Base-by-base conservation (phyloP, 2,329 filamentous ascomycete genomes). In the Arthrinium phaeospermum region DNA sequence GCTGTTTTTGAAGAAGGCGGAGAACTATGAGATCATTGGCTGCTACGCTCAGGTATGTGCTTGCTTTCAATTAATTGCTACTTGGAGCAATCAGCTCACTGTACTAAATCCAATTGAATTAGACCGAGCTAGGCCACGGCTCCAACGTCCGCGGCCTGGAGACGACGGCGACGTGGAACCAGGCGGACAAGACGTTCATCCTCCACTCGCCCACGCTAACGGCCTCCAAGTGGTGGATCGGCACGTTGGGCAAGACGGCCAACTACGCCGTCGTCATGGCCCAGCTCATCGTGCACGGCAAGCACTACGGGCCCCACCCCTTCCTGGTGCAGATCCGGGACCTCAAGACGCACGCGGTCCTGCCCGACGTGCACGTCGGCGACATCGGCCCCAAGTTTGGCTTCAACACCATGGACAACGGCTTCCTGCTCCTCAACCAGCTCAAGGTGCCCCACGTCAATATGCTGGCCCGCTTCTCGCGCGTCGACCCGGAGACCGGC, bases 191-290 rank as follows among this genome's bases (percentile, higher is more conserved):
- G 86, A 93, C 91, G 3, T 95, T 95, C 77, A 91, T 86, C 19
- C 86, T 95, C 47, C 90, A 95, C 81, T 94, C 92, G 0, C 93
- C 93, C 13, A 86, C 90, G 74, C 85, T 95, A 71, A 95, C 93
- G 1, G 89, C 93, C 0, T 92, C 91, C 46, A 96, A 96, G 80
- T 96, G 93, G 93, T 95, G 93, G 93, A 94, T 94, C 76, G 93
- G 93, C 1, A 93, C 92, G 14, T 86, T 95, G 4, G 93, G 93
- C 70, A 88, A 92, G 76, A 91, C 91, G 3, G 93, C 93, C 64
- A 95, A 94, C 79, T 88, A 94, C 78, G 93, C 93, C 1, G 90
- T 94, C 2, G 92, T 95, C 4, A 94, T 95, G 87, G 93, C 93
- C 0, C 93, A 95, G 82, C 86, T 95, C 41, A 88, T 91, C 74